phyloP scores from a whole-genome alignment of 257 asterid genomes.

The Datura wrightii region DNA sequence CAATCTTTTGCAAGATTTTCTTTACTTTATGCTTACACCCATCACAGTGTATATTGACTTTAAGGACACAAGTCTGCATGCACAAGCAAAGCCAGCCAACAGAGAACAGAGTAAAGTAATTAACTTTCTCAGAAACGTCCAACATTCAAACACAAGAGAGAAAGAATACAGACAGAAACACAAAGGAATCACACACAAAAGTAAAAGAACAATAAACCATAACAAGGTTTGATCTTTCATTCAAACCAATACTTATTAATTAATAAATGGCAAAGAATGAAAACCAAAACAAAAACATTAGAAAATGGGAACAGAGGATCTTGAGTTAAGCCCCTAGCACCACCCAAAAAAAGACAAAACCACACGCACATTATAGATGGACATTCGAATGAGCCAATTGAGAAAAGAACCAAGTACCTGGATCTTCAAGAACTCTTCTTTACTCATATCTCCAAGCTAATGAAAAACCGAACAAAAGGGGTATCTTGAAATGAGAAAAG shows the following conservation, averaged over 20 bases:
- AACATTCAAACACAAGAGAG: slow-evolving; percentile 31
- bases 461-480: slow-evolving; percentile 32
- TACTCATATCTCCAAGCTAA: slow-evolving; percentile 65
- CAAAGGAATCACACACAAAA: neutral
- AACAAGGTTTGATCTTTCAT: slow-evolving; percentile 17
- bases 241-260: neutral
- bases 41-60: slow-evolving; percentile 96
- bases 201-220: slow-evolving; percentile 4
- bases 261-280: neutral
- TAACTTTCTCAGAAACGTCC: slow-evolving; percentile 37
- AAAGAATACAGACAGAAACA: neutral
- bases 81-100: slow-evolving; percentile 63
- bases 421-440: slow-evolving; percentile 96
- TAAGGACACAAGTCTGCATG: slow-evolving; percentile 92
- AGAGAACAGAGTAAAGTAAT: slow-evolving; percentile 48
- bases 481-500: slow-evolving; percentile 22
- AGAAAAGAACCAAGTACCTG: slow-evolving; percentile 61
- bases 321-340: slow-evolving; percentile 29
- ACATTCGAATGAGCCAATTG: slow-evolving; percentile 20
- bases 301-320: slow-evolving; percentile 26
- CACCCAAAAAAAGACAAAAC: neutral
- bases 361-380: slow-evolving; percentile 8
- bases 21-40: slow-evolving; percentile 91
- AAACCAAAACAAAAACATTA: neutral
- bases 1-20: slow-evolving; percentile 94